Evolutionary conservation across 2,329 filamentous ascomycete species (phyloP), one percentile per base, ranked within the genome.

Genomic region (Ophiosphaerella korrae): DNA sequence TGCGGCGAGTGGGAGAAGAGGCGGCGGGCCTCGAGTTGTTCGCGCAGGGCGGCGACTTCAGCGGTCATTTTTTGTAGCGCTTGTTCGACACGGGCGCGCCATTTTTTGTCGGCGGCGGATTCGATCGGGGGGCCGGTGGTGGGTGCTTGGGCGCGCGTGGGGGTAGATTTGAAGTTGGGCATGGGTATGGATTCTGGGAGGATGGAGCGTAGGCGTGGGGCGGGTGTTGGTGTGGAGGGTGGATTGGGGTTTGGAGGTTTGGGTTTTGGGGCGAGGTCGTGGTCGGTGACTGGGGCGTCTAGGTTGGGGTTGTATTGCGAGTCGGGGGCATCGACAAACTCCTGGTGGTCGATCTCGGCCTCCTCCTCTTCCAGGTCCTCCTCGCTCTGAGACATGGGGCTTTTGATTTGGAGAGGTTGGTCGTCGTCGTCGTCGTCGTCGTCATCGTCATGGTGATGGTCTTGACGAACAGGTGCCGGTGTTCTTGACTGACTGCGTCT

Each of bases 31-130:
- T 91, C 88, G 60, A 97, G 88, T 70, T 97, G 92, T 74, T 99
- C 94, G 32, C 94, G 84, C 55, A 97, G 76, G 0, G 94, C 94
- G 1, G 94, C 92, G 29, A 99, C 85, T 75, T 99, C 94, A 13
- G 92, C 89, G 5, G 92, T 96, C 76, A 97, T 86, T 63, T 92
- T 90, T 48, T 93, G 90, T 49, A 97, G 81, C 18, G 91, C 90
- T 37, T 87, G 84, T 76, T 97, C 93, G 55, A 97, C 88, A 62
- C 89, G 87, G 52, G 84, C 86, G 44, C 89, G 87, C 90, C 92
- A 96, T 65, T 84, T 86, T 53, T 77, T 74, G 59, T 81, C 78
- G n/a, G 61, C 62, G 21, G 48, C 52, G 16, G 52, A 54, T 36
- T 68, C 62, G 21, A 23, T 2, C 21, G 36, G 26, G 26, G 26